Conservation (phyloP, 441 rosid species). For the Adansonia gregorii region DNA sequence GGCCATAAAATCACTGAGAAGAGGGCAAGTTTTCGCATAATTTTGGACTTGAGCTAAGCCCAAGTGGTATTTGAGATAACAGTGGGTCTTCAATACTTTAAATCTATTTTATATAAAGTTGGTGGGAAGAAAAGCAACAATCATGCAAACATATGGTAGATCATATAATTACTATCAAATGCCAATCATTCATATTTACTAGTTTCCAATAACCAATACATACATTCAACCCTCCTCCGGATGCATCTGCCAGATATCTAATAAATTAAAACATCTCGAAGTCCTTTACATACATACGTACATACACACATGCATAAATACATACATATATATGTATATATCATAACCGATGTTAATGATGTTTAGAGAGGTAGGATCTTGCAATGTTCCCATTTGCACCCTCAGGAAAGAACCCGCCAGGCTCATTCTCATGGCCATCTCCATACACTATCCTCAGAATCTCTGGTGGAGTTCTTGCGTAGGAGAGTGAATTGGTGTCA, state of each 20-base stretch:
- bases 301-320: too few relatives aligned
- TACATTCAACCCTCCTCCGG: neutral
- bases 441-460: slow-evolving; percentile 47
- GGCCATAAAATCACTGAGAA: neutral
- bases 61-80: neutral
- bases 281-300: too few relatives aligned
- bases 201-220: neutral
- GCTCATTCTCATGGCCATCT: slow-evolving; percentile 40
- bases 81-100: neutral
- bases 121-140: neutral
- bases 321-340: too few relatives aligned
- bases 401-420: slow-evolving; percentile 54
- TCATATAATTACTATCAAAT: neutral
- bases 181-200: neutral
- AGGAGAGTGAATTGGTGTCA: slow-evolving; percentile 41
- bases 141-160: neutral
- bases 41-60: neutral
- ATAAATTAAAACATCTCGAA: neutral
- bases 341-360: neutral
- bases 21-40: neutral
- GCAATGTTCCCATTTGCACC: slow-evolving; percentile 57
- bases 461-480: slow-evolving; percentile 45
- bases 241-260: neutral
- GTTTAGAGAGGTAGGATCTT: slow-evolving; percentile 7
- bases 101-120: neutral